Conservation (phyloP, 495 filamentous ascomycete genomes). For the Penicillium alfredii region DNA sequence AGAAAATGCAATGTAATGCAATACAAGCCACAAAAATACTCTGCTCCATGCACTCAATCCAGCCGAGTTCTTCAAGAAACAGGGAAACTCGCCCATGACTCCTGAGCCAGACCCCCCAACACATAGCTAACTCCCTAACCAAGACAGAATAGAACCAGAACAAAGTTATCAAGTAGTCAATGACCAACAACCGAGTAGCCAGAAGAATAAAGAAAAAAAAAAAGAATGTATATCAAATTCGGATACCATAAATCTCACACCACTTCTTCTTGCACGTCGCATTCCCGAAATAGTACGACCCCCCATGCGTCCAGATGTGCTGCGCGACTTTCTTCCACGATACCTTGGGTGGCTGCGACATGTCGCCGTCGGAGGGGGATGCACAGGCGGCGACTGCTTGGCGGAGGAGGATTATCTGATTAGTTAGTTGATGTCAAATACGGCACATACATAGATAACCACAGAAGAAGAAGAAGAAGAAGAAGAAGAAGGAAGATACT, state of each 20-base stretch:
- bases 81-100: too few relatives aligned
- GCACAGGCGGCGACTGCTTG: constrained; percentile 33
- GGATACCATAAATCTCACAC: constrained; percentile 32
- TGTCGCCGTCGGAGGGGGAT: too few relatives aligned
- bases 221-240: constrained; percentile 2
- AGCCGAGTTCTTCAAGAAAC: too few relatives aligned
- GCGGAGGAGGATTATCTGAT: constrained; percentile 31
- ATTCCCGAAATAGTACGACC: constrained; percentile 78
- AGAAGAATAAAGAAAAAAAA: too few relatives aligned
- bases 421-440: constrained; percentile 11
- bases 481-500: constrained; percentile 30
- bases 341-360: constrained; percentile 42
- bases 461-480: too few relatives aligned
- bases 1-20: too few relatives aligned
- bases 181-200: too few relatives aligned
- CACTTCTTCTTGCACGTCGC: constrained; percentile 85
- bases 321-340: constrained; percentile 80
- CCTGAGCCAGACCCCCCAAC: background rate
- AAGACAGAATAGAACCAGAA: too few relatives aligned
- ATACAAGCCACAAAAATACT: too few relatives aligned
- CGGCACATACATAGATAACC: background rate
- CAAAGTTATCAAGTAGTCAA: too few relatives aligned
- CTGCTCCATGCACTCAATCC: too few relatives aligned
- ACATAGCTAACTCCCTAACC: background rate
- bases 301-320: constrained; percentile 64